Base-by-base conservation (phyloP, 1,284 basidiomycete genomes). In the Cryptococcus sp. region DNA sequence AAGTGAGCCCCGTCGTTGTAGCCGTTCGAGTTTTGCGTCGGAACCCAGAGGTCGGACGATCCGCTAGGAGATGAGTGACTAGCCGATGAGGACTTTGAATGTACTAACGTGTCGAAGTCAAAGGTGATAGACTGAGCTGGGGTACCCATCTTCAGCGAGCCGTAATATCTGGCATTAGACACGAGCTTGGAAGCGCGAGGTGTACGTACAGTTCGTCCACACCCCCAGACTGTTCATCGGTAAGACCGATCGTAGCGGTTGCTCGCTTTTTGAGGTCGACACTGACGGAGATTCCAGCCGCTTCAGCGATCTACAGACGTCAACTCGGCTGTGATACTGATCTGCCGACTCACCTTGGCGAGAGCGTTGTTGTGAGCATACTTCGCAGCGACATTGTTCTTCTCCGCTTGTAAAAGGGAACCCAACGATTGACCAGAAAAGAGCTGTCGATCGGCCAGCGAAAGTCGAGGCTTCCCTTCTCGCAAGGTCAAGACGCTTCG, bases 401-500 rank as follows among this genome's bases (percentile, higher is more conserved):
- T 7, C 14, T 43, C 47, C 4, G 24, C 5, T 18, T 14, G 23
- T 21, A 43, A 31, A n/a, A 37, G 22, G 23, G 36, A 34, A 12
- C 22, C 19, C 2, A 49, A n/a, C 16, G 32, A 36, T 10, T 5
- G 16, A 14, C 42, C 42, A 28, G 14, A 25, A 23, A 21, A 6
- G 18, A 37, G 12, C 11, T 22, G 31, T 32, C 41, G 47, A 41
- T 49, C 47, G 6, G 32, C 33, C 4, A 49, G 25, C 2, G 47
- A 44, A 5, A 35, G 19, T 6, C 47, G 41, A 4, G 47, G 41
- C 34, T 44, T 43, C 22, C 47, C 47, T 24, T 49, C 41, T 22
- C 28, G 47, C 9, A 49, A 18, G 2, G 47, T 49, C 47, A 62
- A 58, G 47, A 63, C 34, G 33, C 65, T 31, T 7, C 59, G 14